Base-by-base conservation (phyloP, 2,329 filamentous ascomycete species). In the Scedosporium aurantiacum region DNA sequence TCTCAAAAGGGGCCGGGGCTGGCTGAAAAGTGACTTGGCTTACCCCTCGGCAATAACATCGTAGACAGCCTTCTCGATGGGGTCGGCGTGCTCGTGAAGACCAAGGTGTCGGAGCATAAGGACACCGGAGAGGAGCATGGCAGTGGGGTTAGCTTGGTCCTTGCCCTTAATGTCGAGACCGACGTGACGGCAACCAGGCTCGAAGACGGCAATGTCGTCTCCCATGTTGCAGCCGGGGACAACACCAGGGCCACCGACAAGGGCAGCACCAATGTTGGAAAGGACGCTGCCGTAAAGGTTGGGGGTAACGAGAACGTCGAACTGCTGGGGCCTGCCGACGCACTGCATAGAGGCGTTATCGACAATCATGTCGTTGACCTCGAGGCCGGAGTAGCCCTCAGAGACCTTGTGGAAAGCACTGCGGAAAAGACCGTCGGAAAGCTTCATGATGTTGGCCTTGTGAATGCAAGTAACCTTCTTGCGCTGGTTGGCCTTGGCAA, bases 361-460 rank as follows among this genome's bases (percentile, higher is more conserved):
- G 78, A 99, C 94, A 76, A 99, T 99, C 93, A 99, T 97, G 80
- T 99, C 94, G 82, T 95, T 95, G 74, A 88, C 88, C 82, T 97
- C 90, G 69, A 99, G 83, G 65, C 90, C 95, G 63, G 94, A 93
- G 81, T 94, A 99, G 76, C 96, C 91, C 81, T 95, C 89, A 67
- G 91, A 90, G 68, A 94, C 87, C 71, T 87, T 83, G 82, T 96
- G 91, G 84, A 97, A 95, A 68, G 94, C 97, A 80, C 87, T 93
- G 76, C 94, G 89, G 90, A 99, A 99, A 62, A 99, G 89, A 78
- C 94, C 94, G 70, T 99, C 94, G 75, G 92, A 93, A 63, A 99
- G 84, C 85, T 99, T 99, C 94, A 99, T 99, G 82, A 99, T 99
- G 84, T 99, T 99, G 79, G 94, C 94, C 85, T 99, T 99, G 88